Evolutionary conservation across 352 stramenopile species (phyloP), one percentile per base, ranked within the genome.

Genomic region (Thraustochytrium sp.): DNA sequence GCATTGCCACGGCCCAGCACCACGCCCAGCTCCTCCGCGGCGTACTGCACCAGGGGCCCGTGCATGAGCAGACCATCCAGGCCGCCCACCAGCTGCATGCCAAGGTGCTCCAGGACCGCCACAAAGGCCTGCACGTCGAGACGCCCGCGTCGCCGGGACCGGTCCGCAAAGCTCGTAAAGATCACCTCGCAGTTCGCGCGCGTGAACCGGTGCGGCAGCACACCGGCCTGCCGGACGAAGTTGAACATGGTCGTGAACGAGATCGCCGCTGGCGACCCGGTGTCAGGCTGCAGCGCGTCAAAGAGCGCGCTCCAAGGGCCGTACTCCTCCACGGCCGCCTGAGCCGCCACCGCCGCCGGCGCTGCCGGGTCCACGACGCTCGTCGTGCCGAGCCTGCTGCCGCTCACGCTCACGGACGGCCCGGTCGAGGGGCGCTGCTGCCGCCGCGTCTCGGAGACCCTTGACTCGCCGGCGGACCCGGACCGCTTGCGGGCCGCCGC

Each of bases 101-200:
- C 51, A 13, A 73, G 3, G 49, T 62, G 49, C 29, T 77, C 4
- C 65, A 77, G 37, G 9, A 77, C 65, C 8, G 26, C 42, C 13
- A 44, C 65, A 36, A 77, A 77, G 0, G 42, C 65, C 34, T n/a
- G 31, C 46, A 13, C 42, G 26, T 77, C 65, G 29, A 77, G 46
- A 13, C 37, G 68, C 13, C 65, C 65, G 29, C 49, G 42, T 13
- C 65, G 65, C n/a, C 49, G 29, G 13, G 65, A 62, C 38, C 64
- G 42, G 42, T 77, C 65, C 11, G 42, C 65, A 40, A 77, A 62
- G 59, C 46, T 72, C 5, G 68, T 23, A 34, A 80, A 63, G 37
- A 80, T 64, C 18, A 80, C 46, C 44, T 80, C 68, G 23, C 31
- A 65, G 9, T 80, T 80, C 13, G 13, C 68, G 34, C 68, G 68